Base-by-base conservation (phyloP, 1,139 yeast genomes). In the Diutina rugosa region DNA sequence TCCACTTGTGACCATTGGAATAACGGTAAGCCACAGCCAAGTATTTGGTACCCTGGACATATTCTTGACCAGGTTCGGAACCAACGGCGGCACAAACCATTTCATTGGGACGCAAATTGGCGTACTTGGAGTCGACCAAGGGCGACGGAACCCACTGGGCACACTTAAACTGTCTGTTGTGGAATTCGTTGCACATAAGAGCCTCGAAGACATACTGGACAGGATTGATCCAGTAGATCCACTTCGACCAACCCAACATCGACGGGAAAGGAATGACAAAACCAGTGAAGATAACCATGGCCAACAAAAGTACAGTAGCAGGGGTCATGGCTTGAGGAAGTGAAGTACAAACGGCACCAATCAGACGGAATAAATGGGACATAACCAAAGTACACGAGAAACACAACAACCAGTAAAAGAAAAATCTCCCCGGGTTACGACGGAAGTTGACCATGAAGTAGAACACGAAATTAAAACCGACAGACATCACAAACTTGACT, bases 1-100 rank as follows among this genome's bases (percentile, higher is more conserved):
- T 83, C 97, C 97, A 90, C 65, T 81, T 80, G 67, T 90, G 90
- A 8, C 71, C 59, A 61, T 79, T 76, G 51, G 67, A 63, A 69
- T 86, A 89, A 12, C 66, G 61, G 66, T 69, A 84, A 2, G 83
- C 68, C 14, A 62, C 60, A 5, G 62, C 63, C 55, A 89, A 61
- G 66, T 83, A 90, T 21, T 63, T 71, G 56, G 82, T 77, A 65
- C 96, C 96, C 45, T 66, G 61, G 53, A 90, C 86, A 55, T 61
- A 63, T 29, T 61, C 61, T 26, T 70, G 62, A 56, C 96, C 96
- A 4, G 88, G 72, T 5, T 65, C 66, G 6, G 91, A 71, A 60
- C 93, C 90, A 47, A 83, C 84, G 41, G 80, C 78, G 47, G 79
- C 66, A 69, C 96, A 89, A 18, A 86, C 80, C 56, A 70, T 69